Evolutionary conservation across 306 rosid genomes (phyloP).

Genomic region (Echinosophora koreensis): DNA sequence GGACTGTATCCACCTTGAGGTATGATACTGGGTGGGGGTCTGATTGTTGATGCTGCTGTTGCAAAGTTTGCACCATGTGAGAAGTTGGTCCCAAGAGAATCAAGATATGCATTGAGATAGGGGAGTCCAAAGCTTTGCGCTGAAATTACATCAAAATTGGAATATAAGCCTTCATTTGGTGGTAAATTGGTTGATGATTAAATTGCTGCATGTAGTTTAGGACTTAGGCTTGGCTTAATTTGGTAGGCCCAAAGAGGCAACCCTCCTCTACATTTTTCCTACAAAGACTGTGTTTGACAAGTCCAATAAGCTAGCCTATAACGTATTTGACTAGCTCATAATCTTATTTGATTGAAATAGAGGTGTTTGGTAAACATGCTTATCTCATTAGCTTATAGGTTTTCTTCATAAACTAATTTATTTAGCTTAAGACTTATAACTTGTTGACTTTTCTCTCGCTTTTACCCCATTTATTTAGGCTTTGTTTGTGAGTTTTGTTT

Average conservation of each 20-base stretch:
- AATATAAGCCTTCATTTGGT: background rate
- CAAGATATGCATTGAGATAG: slow-evolving; percentile 52
- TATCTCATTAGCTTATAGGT: no score
- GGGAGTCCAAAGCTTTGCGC: slow-evolving; percentile 51
- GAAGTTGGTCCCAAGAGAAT: slow-evolving; percentile 58
- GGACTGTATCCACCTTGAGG: slow-evolving; percentile 54
- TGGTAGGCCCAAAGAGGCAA: background rate
- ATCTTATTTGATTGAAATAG: no score
- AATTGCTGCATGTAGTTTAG: background rate
- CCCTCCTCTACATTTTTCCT: no score
- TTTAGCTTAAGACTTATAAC: no score
- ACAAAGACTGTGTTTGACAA: no score
- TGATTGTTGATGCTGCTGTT: slow-evolving; percentile 53
- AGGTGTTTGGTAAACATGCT: no score
- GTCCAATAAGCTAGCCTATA: no score
- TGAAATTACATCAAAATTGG: slow-evolving; percentile 33
- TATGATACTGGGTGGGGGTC: slow-evolving; percentile 32
- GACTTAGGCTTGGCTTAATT: background rate
- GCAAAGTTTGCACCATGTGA: slow-evolving; percentile 50
- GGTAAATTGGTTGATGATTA: background rate
- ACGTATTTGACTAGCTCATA: no score
- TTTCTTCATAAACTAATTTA: no score
- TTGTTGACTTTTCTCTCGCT: no score
- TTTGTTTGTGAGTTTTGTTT: no score
- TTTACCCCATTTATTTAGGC: no score